Conservation (phyloP, 495 filamentous ascomycete genomes). For the Jackrogersella multiformis region DNA sequence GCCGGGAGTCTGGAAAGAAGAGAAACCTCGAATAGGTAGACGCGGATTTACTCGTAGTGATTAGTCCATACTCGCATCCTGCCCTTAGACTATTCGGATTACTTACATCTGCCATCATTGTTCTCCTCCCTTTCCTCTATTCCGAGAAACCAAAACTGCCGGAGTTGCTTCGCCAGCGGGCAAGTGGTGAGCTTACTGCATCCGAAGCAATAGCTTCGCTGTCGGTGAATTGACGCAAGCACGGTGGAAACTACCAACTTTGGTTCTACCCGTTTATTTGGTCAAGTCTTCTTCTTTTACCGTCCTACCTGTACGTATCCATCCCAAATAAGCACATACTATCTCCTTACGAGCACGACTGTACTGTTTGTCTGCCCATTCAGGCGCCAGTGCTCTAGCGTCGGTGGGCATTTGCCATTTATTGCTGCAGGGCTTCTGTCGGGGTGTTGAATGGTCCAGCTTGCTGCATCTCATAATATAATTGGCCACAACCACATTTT, state of each 20-base stretch:
- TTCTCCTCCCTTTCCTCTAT: constrained; percentile 23
- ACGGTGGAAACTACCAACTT: constrained; percentile 37
- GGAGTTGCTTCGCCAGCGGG: constrained; percentile 29
- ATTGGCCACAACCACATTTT: constrained; percentile 48
- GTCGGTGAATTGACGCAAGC: constrained; percentile 43
- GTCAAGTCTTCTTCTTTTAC: constrained; percentile 21
- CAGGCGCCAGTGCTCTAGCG: constrained; percentile 41
- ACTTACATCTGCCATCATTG: constrained; percentile 37
- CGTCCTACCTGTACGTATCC: constrained; percentile 36
- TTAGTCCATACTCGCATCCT: constrained; percentile 22
- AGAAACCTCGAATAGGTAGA: constrained; percentile 33
- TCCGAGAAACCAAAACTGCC: constrained; percentile 22
- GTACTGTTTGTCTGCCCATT: constrained; percentile 42
- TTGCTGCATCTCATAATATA: constrained; percentile 51
- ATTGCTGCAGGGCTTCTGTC: constrained; percentile 47
- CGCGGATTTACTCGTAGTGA: constrained; percentile 33
- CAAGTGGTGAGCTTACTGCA: constrained; percentile 43
- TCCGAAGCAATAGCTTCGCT: constrained; percentile 38
- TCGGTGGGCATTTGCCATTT: constrained; percentile 50
- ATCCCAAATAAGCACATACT: constrained; percentile 33
- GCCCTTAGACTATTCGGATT: constrained; percentile 26
- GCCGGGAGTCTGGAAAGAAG: constrained; percentile 38
- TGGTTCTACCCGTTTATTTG: constrained; percentile 38
- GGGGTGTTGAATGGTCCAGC: constrained; percentile 54
- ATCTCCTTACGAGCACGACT: constrained; percentile 30